phyloP scores from a whole-genome alignment of 192 early-diverging fungal genomes.

The Coemansia brasiliensis region DNA sequence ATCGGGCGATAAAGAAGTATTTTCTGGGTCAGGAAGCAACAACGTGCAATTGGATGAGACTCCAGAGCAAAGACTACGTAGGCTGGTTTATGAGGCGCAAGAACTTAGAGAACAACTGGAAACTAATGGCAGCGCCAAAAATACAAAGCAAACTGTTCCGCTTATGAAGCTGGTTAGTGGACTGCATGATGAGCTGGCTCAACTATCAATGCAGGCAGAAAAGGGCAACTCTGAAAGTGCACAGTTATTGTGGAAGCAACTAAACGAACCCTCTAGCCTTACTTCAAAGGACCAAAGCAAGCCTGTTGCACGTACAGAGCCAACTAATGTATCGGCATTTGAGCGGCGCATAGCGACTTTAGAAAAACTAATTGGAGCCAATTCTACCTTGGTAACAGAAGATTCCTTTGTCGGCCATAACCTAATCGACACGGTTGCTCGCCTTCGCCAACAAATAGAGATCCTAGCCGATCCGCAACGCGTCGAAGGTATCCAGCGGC shows the following conservation, averaged over 20 bases:
- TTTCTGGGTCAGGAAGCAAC: not conserved
- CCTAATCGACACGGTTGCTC: slow-evolving; percentile 65
- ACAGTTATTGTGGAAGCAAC: not conserved
- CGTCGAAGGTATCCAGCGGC: slow-evolving; percentile 49
- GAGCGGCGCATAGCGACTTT: slow-evolving; percentile 39
- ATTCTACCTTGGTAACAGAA: not conserved
- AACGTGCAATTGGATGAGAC: slow-evolving; percentile 63
- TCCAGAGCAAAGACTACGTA: slow-evolving; percentile 67
- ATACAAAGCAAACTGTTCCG: slow-evolving; percentile 16
- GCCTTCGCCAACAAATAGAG: slow-evolving; percentile 41
- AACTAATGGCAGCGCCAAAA: not conserved
- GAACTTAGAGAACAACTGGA: slow-evolving; percentile 71
- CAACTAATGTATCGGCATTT: slow-evolving; percentile 12
- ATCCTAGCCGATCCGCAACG: slow-evolving; percentile 42
- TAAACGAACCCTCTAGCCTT: not conserved
- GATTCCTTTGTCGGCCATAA: slow-evolving; percentile 55
- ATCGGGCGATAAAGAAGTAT: slow-evolving; percentile 2
- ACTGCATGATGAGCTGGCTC: slow-evolving; percentile 41
- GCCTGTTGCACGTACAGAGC: not conserved
- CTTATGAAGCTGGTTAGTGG: slow-evolving; percentile 36
- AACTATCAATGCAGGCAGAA: slow-evolving; percentile 8
- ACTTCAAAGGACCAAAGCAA: not conserved
- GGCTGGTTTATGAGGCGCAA: slow-evolving; percentile 81
- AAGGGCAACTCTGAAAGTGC: too few species aligned
- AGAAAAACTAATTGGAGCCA: slow-evolving; percentile 27